Evolutionary conservation across 768 basidiomycete species (phyloP), one percentile per base, ranked within the genome.

Genomic region (Aureoboletus auriporus): DNA sequence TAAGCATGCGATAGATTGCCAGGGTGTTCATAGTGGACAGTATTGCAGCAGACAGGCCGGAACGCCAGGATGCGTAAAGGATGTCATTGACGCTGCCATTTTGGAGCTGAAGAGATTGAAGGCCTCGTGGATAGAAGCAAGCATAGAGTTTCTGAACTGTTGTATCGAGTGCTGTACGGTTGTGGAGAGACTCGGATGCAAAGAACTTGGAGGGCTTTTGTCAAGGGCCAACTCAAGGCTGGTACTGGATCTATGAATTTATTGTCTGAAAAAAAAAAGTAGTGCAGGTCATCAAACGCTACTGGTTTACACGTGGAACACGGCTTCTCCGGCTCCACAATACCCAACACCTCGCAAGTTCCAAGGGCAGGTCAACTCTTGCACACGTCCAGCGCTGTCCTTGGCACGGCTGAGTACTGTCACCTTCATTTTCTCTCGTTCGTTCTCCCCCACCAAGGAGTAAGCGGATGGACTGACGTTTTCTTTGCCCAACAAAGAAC

Each of bases 321-420:
- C 47, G 26, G 50, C 49, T 47, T 60, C 64, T 1, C 71, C 71
- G 13, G 60, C 58, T 8, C 64, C 71, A 29, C 47, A 53, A 50
- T 66, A 74, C 31, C 66, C 83, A 6, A 87, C 80, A 1, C 86
- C 85, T 37, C 85, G 68, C 56, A 86, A 57, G 59, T 86, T 88
- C 86, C 86, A 88, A 12, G 61, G 54, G 2, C 72, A 73, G 6
- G 76, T 72, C 34, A 66, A 64, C 0, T 68, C 69, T 61, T 88
- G 86, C 10, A 72, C 52, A 26, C 71, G 64, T 5, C 78, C 82
- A 17, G 59, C 63, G 8, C 61, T 61, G 63, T 84, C 83, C 23
- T 64, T 68, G 2, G 83, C 84, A 5, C 83, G 75, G 46, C 79
- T 78, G 41, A 64, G 58, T 23, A 70, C 64, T 6, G 55, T 63